phyloP scores from a whole-genome alignment of 768 basidiomycete genomes.

The Trametes meyenii region DNA sequence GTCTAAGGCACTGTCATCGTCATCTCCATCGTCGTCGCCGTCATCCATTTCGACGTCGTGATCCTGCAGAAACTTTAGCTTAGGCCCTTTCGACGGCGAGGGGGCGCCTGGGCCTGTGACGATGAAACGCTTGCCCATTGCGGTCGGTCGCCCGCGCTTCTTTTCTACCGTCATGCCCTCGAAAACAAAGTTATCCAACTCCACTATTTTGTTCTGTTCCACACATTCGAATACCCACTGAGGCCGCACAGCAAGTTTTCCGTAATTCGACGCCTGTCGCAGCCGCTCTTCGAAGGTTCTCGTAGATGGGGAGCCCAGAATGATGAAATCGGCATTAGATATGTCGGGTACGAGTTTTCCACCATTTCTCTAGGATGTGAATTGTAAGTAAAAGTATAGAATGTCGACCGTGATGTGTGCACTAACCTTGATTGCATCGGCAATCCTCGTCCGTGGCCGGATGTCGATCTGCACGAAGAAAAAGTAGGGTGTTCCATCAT shows the following conservation, averaged over 20 bases:
- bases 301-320: conserved; percentile 52
- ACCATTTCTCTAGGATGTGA: conserved; percentile 57
- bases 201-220: conserved; percentile 17
- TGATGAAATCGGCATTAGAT: conserved; percentile 60
- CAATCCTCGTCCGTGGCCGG: conserved; percentile 50
- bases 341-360: conserved; percentile 59
- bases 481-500: conserved; percentile 45
- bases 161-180: conserved; percentile 14
- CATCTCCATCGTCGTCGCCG: conserved; percentile 6
- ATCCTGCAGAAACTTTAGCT: not conserved
- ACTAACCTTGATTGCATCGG: conserved; percentile 63
- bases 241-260: conserved; percentile 48
- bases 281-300: conserved; percentile 53
- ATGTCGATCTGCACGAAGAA: conserved; percentile 77
- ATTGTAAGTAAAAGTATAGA: not conserved
- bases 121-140: conserved; percentile 2
- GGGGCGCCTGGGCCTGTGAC: not conserved
- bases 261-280: conserved; percentile 36
- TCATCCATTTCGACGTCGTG: not conserved
- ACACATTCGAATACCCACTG: conserved; percentile 27
- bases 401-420: not conserved
- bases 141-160: conserved; percentile 7
- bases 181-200: conserved; percentile 18
- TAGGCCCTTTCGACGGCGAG: not conserved
- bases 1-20: not conserved